Base-by-base conservation (phyloP, 148 eudicot genomes). In the Linanthus parryae region DNA sequence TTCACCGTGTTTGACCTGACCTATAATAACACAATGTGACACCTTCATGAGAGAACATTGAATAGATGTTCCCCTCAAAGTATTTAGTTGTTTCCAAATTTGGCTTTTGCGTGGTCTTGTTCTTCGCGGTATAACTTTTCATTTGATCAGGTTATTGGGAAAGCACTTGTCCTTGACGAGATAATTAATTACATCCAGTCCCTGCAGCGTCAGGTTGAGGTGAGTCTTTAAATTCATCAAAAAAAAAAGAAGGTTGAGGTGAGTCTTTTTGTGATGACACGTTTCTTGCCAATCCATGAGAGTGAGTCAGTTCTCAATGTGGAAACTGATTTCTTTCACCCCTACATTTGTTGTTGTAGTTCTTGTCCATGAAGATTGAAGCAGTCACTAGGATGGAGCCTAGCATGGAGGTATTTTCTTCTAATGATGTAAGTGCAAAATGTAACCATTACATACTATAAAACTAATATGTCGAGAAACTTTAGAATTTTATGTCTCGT, bases 301-400 rank as follows among this genome's bases (percentile, higher is more conserved):
- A 14, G 25, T 44, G 8, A 16, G 20, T 30, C 21, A 34, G 30
- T 51, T 20, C 10, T 0, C 0, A 19, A 22, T 58, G 20, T 38
- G 15, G 13, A 30, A 48, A 13, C 48, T 65, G 40, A 52, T 23
- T 23, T 5, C 22, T 26, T 26, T 20, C 6, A 11, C 3, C 35
- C 17, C 23, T 55, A 16, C 44, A 41, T 16, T 15, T 55, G 41
- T 35, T 58, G 22, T 46, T 68, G 56, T 72, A 88, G 96, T 88
- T 88, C 71, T 69, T 88, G 70, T 88, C 96, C 23, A 88, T 88
- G 96, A 88, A 88, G 77, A 85, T 83, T 43, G 96, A 81, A 72
- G 79, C 92, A 18, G 85, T 88, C 49, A 84, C 81, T 23, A 79
- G 82, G 63, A 72, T 74, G 69, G 59, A 54, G 18, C 73, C 83